Base-by-base conservation (phyloP, 2,329 filamentous ascomycete genomes). In the Cordyceps cicadae region DNA sequence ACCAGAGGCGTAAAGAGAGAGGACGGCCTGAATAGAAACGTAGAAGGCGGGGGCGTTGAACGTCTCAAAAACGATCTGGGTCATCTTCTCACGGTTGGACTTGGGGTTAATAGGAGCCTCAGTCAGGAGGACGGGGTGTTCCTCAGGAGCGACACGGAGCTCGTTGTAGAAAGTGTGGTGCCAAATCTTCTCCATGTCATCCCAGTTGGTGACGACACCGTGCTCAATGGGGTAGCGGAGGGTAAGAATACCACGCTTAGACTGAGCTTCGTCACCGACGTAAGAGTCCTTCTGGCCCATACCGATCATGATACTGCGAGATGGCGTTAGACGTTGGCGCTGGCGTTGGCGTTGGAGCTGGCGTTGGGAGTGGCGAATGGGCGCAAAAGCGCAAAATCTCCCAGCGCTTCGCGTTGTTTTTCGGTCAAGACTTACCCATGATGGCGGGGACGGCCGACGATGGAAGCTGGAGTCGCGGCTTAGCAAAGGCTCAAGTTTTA, bases 81-180 rank as follows among this genome's bases (percentile, higher is more conserved):
- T 97, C 94, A 99, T 99, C 92, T 99, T 99, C 87, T 99, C 94
- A 88, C 94, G 90, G 87, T 99, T 99, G 84, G 90, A 96, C 87
- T 97, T 97, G 79, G 94, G 94, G 88, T 99, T 99, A 88, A 99
- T 97, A 71, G 94, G 94, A 72, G 94, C 94, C 85, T 99, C 94
- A 72, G 94, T 99, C 79, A 99, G 86, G 76, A 99, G 87, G 77
- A 97, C 92, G 73, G 94, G 94, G 87, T 99, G 94, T 89, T 99
- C 94, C 87, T 99, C 94, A 72, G 94, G 94, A 73, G 94, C 94
- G 68, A 99, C 94, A 93, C 94, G 93, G 76, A 99, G 87, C 86
- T 99, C 94, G 84, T 99, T 97, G 90, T 97, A 99, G 87, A 97
- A 99, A 76, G 94, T 97, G 90, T 99, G 94, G 81, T 99, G 94